phyloP scores from a whole-genome alignment of 306 rosid genomes.

The Vigna angularis region DNA sequence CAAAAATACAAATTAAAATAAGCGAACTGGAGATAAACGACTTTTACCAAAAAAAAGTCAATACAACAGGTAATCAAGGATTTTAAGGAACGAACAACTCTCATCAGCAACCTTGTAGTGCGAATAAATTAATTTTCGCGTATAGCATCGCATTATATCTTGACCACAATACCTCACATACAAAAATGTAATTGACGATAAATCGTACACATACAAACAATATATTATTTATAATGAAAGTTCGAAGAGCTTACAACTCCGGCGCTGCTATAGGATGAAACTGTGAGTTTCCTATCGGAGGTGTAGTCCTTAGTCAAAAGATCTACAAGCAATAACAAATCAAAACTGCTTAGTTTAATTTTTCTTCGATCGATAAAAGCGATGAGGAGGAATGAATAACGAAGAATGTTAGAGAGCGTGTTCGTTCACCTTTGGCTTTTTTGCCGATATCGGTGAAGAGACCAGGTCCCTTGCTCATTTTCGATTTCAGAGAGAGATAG shows the following conservation, averaged over 20 bases:
- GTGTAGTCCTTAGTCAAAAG: constrained; percentile 81
- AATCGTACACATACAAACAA: background rate
- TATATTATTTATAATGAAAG: constrained; percentile 15
- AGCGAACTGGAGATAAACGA: background rate
- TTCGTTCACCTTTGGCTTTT: constrained; percentile 73
- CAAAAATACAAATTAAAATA: background rate
- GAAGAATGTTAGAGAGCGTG: background rate
- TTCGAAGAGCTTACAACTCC: constrained; percentile 73
- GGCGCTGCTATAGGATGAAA: constrained; percentile 70
- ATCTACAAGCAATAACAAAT: constrained; percentile 61
- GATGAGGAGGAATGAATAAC: constrained; percentile 25
- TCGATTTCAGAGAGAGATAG: constrained; percentile 39
- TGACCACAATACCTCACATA: constrained; percentile 2
- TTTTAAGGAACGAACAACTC: background rate
- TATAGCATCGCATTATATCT: constrained; percentile 25
- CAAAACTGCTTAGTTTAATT: background rate
- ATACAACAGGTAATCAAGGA: background rate
- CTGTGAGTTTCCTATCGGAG: constrained; percentile 81
- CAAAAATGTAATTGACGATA: background rate
- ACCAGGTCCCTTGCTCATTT: constrained; percentile 91
- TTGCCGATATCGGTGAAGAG: constrained; percentile 92
- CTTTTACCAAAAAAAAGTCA: constrained; percentile 18
- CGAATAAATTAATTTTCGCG: background rate
- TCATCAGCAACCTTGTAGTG: constrained; percentile 4
- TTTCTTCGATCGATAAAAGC: background rate